These are phyloP conservation scores for Asterochloris erici DNA, from an alignment of 139 green algal genomes.

Conservation along the genomic window DNA sequence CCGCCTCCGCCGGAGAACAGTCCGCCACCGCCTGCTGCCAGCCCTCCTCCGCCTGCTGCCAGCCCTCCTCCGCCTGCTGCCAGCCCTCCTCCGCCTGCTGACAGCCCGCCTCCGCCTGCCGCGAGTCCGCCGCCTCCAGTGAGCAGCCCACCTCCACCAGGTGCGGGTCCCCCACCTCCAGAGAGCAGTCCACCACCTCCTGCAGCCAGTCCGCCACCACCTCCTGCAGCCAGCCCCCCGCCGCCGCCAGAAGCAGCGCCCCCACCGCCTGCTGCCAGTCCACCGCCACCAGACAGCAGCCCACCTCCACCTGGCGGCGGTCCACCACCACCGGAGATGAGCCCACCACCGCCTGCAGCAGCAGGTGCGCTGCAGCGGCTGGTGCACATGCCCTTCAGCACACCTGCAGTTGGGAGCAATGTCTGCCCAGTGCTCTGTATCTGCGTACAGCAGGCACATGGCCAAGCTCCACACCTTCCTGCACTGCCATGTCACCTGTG, in stretches of 20 bases:
- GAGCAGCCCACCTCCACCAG: not conserved
- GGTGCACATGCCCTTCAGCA: too few relatives aligned
- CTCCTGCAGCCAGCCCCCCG: not conserved
- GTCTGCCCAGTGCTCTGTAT: too few relatives aligned
- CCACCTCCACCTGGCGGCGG: not conserved
- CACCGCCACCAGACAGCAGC: not conserved
- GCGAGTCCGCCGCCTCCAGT: not conserved
- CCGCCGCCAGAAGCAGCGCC: not conserved
- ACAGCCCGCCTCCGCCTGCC: not conserved
- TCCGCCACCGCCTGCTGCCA: not conserved
- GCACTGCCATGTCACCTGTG: too few relatives aligned
- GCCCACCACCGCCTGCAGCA: not conserved
- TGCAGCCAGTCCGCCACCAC: too few relatives aligned
- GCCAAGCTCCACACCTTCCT: too few relatives aligned
- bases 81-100: not conserved
- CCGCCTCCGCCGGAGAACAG: not conserved
- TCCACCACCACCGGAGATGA: not conserved
- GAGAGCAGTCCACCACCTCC: not conserved
- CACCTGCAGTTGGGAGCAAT: too few relatives aligned
- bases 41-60: not conserved
- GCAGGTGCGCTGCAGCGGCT: too few relatives aligned
- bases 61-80: too few relatives aligned
- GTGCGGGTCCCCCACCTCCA: not conserved
- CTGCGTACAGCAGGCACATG: too few relatives aligned
- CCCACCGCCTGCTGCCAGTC: not conserved